Percentiles rank a stretch among this genome's conserved stretches.
phyloP scores from a whole-genome alignment of 2,329 filamentous ascomycete species.

The Lachnellula subtilissima region DNA sequence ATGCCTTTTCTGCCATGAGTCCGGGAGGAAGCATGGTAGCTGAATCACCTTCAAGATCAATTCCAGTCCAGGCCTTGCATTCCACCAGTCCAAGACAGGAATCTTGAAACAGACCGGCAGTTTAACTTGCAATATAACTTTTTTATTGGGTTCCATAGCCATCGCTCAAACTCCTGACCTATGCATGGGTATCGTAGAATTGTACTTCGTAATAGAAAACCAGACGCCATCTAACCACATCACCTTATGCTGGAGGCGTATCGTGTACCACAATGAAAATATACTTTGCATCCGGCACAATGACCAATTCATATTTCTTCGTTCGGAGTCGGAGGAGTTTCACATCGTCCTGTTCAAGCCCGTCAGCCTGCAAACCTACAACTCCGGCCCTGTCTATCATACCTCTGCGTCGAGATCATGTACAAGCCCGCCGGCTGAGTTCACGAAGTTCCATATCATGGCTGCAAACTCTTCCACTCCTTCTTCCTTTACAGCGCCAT shows the following conservation, averaged over 20 bases:
- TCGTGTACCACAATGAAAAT: constrained; percentile 73
- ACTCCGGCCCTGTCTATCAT: constrained; percentile 2
- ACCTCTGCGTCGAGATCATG: constrained; percentile 68
- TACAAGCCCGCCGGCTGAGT: constrained; percentile 63
- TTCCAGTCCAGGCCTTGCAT: not conserved
- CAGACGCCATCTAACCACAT: not conserved
- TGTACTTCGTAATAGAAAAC: not conserved
- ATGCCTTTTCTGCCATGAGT: not conserved
- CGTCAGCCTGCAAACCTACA: constrained; percentile 8
- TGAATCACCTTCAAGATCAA: not conserved
- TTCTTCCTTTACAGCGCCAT: constrained; percentile 1
- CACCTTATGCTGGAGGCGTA: constrained; percentile 47
- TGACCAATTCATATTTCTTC: constrained; percentile 80
- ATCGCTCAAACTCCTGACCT: constrained; percentile 3
- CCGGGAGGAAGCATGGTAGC: not conserved
- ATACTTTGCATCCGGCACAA: constrained; percentile 76
- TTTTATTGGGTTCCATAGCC: not conserved
- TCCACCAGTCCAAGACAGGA: not conserved
- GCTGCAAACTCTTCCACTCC: constrained; percentile 65
- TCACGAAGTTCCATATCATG: constrained; percentile 73
- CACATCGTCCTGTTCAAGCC: constrained; percentile 58
- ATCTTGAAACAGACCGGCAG: constrained; percentile 1
- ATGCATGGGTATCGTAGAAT: constrained; percentile 10
- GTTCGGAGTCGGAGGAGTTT: constrained; percentile 72
- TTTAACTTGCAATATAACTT: no score